phyloP scores from a whole-genome alignment of 345 rosid species.

The Gossypium arboreum region DNA sequence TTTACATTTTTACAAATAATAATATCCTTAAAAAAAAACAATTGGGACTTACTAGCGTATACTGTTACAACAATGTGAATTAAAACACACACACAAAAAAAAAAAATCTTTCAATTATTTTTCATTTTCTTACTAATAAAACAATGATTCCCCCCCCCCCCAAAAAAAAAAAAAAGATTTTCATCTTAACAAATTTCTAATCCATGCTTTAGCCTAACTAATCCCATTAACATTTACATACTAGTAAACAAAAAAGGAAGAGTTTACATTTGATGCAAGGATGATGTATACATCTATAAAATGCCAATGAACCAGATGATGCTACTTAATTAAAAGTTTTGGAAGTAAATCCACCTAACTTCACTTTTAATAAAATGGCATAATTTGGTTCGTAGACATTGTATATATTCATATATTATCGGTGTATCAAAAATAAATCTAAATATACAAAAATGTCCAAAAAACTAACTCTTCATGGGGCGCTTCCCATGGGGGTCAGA shows the following conservation, averaged over 20 bases:
- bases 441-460: neutral
- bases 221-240: neutral
- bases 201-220: neutral
- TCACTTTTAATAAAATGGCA: neutral
- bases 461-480: constrained; percentile 36
- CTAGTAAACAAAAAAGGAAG: neutral
- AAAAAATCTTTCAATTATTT: neutral
- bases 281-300: neutral
- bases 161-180: neutral
- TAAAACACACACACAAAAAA: neutral
- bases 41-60: too few species aligned
- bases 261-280: neutral
- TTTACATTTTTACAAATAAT: too few species aligned
- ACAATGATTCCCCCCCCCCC: neutral
- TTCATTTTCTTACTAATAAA: neutral
- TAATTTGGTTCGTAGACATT: neutral
- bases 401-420: neutral
- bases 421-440: neutral
- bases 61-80: too few species aligned
- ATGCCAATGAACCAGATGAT: neutral
- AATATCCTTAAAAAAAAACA: too few species aligned
- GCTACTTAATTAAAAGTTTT: neutral
- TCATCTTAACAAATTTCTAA: neutral
- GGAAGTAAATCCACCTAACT: neutral
- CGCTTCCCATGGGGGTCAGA: constrained; percentile 49